These are phyloP conservation scores for Gnomoniopsis sp. DNA, from an alignment of 2,329 filamentous ascomycete species.

Conservation along the genomic window DNA sequence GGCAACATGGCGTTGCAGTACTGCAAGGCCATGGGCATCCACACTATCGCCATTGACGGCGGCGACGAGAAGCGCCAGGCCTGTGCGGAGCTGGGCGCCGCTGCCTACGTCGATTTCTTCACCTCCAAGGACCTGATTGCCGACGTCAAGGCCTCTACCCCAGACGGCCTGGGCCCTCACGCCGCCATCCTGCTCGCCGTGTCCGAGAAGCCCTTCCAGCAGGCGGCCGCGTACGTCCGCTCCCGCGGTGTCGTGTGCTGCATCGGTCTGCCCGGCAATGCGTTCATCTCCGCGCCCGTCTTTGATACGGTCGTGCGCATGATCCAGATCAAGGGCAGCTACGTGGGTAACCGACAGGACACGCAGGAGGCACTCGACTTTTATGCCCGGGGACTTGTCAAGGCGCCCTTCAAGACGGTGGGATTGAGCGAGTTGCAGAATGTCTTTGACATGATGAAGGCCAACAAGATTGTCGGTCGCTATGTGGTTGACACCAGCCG, in stretches of 20 bases:
- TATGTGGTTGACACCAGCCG: conserved; percentile 74
- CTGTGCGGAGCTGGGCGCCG: conserved; percentile 67
- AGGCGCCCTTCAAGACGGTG: conserved; percentile 80
- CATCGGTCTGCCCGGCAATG: conserved; percentile 81
- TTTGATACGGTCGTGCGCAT: conserved; percentile 87
- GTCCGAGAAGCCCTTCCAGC: conserved; percentile 90
- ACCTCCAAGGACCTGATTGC: conserved; percentile 73
- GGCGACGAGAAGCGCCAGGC: conserved; percentile 77
- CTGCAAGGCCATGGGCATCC: conserved; percentile 84
- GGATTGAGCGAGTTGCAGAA: conserved; percentile 75
- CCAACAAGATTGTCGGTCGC: conserved; percentile 70
- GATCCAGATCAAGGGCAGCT: conserved; percentile 88
- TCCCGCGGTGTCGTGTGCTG: conserved; percentile 79
- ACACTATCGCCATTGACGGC: conserved; percentile 76
- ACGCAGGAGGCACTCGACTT: conserved; percentile 88
- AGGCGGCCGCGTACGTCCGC: conserved; percentile 85
- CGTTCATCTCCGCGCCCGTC: conserved; percentile 77
- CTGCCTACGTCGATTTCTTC: conserved; percentile 75
- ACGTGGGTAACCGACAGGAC: conserved; percentile 90
- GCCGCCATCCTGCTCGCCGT: conserved; percentile 85
- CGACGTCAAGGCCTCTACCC: conserved; percentile 78
- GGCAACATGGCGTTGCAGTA: conserved; percentile 77
- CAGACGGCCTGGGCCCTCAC: conserved; percentile 79
- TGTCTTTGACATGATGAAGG: conserved; percentile 74
- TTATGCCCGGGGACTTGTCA: conserved; percentile 78